Evolutionary conservation across 257 asterid genomes (phyloP).

Genomic region (Solanum sitiens): DNA sequence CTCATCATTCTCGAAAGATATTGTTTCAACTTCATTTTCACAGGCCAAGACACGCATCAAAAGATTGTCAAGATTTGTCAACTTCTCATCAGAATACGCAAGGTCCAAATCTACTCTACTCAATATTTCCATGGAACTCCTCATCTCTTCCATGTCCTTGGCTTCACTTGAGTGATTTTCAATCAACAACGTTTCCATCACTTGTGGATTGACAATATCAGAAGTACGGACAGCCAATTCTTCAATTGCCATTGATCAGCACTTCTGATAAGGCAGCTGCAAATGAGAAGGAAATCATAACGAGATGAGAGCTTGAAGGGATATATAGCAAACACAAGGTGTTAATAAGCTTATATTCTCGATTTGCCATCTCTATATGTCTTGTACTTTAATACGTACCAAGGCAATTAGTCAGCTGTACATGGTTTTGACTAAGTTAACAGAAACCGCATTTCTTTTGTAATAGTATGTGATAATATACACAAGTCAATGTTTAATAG

Average conservation of each 20-base stretch:
- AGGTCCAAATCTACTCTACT: slow-evolving; percentile 30
- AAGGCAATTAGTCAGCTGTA: neutral
- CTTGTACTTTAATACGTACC: neutral
- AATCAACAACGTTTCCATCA: slow-evolving; percentile 11
- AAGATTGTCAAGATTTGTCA: slow-evolving; percentile 52
- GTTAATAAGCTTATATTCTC: neutral
- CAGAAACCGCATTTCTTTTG: neutral
- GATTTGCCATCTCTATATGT: neutral
- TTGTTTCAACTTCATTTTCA: slow-evolving; percentile 37
- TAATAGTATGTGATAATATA: neutral
- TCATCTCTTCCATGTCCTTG: slow-evolving; percentile 18
- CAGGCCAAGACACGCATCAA: slow-evolving; percentile 30
- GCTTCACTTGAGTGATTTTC: slow-evolving; percentile 12
- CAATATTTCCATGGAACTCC: slow-evolving; percentile 27
- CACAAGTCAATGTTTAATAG: neutral
- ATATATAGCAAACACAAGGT: neutral
- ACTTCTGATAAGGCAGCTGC: neutral
- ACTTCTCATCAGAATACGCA: slow-evolving; percentile 51
- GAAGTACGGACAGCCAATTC: neutral
- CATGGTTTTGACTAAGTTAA: neutral
- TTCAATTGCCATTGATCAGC: slow-evolving; percentile 7
- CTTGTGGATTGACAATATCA: slow-evolving; percentile 10
- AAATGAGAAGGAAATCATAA: neutral
- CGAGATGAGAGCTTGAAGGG: neutral
- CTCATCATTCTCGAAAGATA: slow-evolving; percentile 31